Evolutionary conservation across 2,329 filamentous ascomycete species (phyloP), one percentile per base, ranked within the genome.

Genomic region (Metarhizium brunneum): DNA sequence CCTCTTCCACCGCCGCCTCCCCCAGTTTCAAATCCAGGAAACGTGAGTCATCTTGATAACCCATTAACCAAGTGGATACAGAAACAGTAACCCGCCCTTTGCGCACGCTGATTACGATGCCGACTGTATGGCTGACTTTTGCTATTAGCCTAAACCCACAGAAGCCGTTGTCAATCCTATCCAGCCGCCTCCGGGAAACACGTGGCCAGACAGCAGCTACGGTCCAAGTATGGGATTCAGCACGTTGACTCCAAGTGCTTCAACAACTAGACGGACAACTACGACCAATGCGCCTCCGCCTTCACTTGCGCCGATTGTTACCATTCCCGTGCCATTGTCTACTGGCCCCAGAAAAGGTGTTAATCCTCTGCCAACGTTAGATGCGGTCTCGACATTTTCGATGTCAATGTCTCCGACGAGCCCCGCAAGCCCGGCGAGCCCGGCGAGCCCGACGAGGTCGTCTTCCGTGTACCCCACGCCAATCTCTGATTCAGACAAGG

Each of bases 311-410:
- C 47, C 52, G 4, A 35, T 56, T 11, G 40, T 56, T 29, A 55
- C 53, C 6, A 38, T 11, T 30, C 52, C 53, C 32, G 47, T 47
- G 10, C 52, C 55, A 6, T 40, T 57, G 5, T 51, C 58, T 16
- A 40, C 58, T 8, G 52, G 40, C 11, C 47, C n/a, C 18, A 57
- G 56, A 13, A 57, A 57, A 50, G 59, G 40, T 6, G 25, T 56
- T 4, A 47, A 55, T 20, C n/a, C 40, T 8, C 36, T 20, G 8
- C 11, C 45, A 11, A 50, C 53, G 2, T 10, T 25, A 2, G 20
- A 42, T 5, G 18, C 56, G 4, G 42, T 45, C 6, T 32, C 50
- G 18, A 35, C 52, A 2, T 30, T 54, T 6, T 52, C 38, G 49
- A 38, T 30, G 7, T 43, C 50, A 29, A 8, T 25, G 38, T 25